Base-by-base conservation (phyloP, 2,329 filamentous ascomycete species). In the Penicillium sp. region DNA sequence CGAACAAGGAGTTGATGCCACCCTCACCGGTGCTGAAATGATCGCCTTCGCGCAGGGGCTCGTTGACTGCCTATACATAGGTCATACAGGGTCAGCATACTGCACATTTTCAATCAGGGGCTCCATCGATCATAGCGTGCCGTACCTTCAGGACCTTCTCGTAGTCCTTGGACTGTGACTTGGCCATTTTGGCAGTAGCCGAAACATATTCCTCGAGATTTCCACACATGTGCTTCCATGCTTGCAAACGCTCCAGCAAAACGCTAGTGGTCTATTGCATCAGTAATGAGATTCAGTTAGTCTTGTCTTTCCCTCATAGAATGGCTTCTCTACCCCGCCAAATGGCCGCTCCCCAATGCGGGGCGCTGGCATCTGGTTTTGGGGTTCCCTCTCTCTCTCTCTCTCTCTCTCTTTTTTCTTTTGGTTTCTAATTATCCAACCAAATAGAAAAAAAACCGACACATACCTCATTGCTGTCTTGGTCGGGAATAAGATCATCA, bases 21-120 rank as follows among this genome's bases (percentile, higher is more conserved):
- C 89, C 90, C n/a, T 91, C 76, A 49, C 80, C 84, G 68, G 94
- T 86, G 64, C 95, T 89, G 65, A 97, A 98, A 72, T 98, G 93
- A 60, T 95, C 83, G 3, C 87, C 89, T 69, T 97, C 89, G 67
- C 81, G 88, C 56, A 98, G 74, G 13, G 93, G 91, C 59, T 86
- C 83, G 48, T 83, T 86, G 57, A 98, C 88, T 18, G 86, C 88
- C 88, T 89, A 50, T 44, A 27, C 7, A 11, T 4, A 8, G 8
- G 11, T 8, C 7, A 32, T 32, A 11, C 3, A 11, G 8, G 29
- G 11, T 32, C 11, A 32, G 29, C 29, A 32, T 32, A 32, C 7
- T 32, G 11, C 4, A 5, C 7, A 32, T 32, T 5, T 7, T 4
- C 29, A 3, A 4, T 8, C 7, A 11, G 11, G 29, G 5, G 29